Evolutionary conservation across 1,284 basidiomycete genomes (phyloP), one percentile per base, ranked within the genome.

Genomic region (Butyriboletus regius): DNA sequence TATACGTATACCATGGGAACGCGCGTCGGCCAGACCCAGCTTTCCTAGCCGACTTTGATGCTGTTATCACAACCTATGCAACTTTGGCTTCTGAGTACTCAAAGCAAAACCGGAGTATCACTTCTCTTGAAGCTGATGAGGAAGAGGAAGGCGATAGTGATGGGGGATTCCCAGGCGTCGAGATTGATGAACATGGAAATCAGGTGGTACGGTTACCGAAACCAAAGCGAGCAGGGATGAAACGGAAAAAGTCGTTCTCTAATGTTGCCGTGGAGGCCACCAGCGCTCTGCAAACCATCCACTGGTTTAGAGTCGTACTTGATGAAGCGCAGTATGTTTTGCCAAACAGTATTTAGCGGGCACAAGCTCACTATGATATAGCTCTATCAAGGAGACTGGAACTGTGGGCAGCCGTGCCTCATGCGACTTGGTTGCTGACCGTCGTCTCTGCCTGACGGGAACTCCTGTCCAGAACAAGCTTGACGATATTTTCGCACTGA

Each of bases 401-500:
- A 98, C 96, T 0, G 91, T 97, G 48, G 94, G 88, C 46, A 92
- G 92, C 58, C 84, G 90, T 54, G 95, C 96, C 4, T 93, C 87
- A 10, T 98, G 96, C 70, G 93, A 96, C 64, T 79, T 99, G 40
- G 81, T 89, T 66, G 92, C 95, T 3, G 90, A 97, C 63, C 85
- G 96, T 47, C 83, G 96, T 18, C 75, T 98, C 39, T 96, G 91
- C 63, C 75, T 98, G 35, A 97, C 95, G 9, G 96, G 96, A 54
- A 99, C 96, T 7, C 96, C 96, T 0, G 91, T 99, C 38, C 96
- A 98, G 72, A 99, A 98, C 76, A 94, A 94, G 66, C 81, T 98
- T 50, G 95, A 98, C 70, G 96, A 99, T 64, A 86, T 99, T 42
- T 98, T 87, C 69, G 93, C 96, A 1, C 76, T 98, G 50, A 84